A percentile compares a stretch with the other conserved stretches of the same genome.
Conservation (phyloP, 2,329 filamentous ascomycete species). For the Hysterium pulicare region DNA sequence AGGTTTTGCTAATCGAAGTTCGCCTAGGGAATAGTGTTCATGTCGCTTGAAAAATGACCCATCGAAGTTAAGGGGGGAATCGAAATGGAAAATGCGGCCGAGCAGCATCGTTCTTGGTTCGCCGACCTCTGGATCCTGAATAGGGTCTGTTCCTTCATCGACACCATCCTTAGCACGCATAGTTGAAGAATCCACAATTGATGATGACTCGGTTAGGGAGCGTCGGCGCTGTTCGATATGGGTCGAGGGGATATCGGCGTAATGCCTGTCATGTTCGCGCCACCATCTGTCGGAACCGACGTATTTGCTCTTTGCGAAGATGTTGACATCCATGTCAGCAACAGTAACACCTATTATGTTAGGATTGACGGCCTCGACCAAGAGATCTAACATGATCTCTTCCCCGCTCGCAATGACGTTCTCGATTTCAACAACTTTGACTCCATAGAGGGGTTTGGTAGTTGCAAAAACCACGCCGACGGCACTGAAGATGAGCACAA, state of each 20-base stretch:
- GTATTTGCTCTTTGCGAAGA: slow-evolving; percentile 92
- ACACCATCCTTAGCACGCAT: slow-evolving; percentile 17
- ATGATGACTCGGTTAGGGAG: slow-evolving; percentile 5
- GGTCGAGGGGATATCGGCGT: slow-evolving; percentile 15
- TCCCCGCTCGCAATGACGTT: slow-evolving; percentile 93
- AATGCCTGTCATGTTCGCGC: slow-evolving; percentile 33
- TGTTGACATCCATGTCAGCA: slow-evolving; percentile 80
- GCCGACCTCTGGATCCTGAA: slow-evolving; percentile 57
- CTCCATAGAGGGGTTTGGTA: slow-evolving; percentile 78
- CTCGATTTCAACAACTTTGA: slow-evolving; percentile 74
- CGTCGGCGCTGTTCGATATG: not conserved
- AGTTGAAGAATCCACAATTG: not conserved
- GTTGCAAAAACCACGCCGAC: slow-evolving; percentile 88
- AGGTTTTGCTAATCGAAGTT: slow-evolving; percentile 76
- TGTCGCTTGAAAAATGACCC: slow-evolving; percentile 80
- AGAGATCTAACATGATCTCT: slow-evolving; percentile 89
- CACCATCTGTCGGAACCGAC: slow-evolving; percentile 60
- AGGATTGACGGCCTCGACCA: slow-evolving; percentile 84
- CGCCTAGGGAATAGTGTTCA: slow-evolving; percentile 70
- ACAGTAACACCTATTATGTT: slow-evolving; percentile 88
- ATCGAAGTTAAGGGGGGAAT: slow-evolving; percentile 84
- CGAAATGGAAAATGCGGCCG: slow-evolving; percentile 82
- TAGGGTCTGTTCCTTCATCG: slow-evolving; percentile 60
- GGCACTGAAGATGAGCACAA: slow-evolving; percentile 78
- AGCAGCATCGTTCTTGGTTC: slow-evolving; percentile 81